Conservation (phyloP, 257 asterid species). For the Nicotiana noctiflora region DNA sequence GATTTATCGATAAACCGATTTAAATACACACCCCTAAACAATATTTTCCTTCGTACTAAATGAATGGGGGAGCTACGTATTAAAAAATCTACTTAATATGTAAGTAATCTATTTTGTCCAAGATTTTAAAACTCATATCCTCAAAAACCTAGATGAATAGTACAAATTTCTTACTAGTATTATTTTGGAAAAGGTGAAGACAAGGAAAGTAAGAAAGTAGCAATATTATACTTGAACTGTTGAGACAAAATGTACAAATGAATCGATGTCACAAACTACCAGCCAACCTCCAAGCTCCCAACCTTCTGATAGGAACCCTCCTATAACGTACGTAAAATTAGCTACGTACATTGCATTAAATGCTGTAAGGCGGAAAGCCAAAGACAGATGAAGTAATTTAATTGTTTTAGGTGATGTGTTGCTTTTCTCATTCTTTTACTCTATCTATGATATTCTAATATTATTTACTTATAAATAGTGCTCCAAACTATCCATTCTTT, state of each 20-base stretch:
- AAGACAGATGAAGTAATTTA: neutral
- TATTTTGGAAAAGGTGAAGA: too few species aligned
- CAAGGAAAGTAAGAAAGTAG: too few species aligned
- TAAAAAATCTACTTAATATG: too few species aligned
- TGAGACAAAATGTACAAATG: neutral
- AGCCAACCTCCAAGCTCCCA: slow-evolving; percentile 16
- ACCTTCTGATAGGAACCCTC: neutral
- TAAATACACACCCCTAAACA: too few species aligned
- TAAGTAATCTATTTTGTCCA: too few species aligned
- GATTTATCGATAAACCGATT: too few species aligned
- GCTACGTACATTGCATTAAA: neutral
- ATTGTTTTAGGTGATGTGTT: slow-evolving; percentile 10
- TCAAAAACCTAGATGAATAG: too few species aligned
- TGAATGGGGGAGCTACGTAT: too few species aligned
- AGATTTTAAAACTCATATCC: too few species aligned
- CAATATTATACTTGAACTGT: neutral
- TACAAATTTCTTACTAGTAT: too few species aligned
- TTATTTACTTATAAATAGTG: slow-evolving; percentile 4
- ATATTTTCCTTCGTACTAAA: too few species aligned
- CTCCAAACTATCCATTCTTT: neutral
- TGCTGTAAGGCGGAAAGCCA: neutral
- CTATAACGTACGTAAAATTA: neutral
- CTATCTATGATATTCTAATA: neutral
- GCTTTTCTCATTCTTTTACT: slow-evolving; percentile 12
- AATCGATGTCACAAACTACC: neutral